Evolutionary conservation across 495 filamentous ascomycete genomes (phyloP), one percentile per base, ranked within the genome.

Genomic region (Neurospora sp.): DNA sequence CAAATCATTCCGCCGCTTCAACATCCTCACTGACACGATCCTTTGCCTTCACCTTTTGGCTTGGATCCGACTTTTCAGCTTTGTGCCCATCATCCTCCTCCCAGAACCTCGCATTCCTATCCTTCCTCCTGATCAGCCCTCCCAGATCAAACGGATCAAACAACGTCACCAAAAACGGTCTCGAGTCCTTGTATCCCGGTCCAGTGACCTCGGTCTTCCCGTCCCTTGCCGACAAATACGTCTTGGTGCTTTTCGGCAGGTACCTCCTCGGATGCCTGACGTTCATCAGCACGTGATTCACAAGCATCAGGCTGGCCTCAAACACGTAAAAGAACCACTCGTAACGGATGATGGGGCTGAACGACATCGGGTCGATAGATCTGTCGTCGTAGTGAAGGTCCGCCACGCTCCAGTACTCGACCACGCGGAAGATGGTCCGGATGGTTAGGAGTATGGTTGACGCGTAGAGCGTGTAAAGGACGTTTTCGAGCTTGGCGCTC

Each of bases 301-400:
- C 68, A 3, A 90, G 82, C 91, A 94, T 93, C 69, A 91, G 79
- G 12, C 78, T 77, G 0, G 85, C 85, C 78, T 93, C 91, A 73
- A 93, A 93, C 41, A 93, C 82, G 80, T 87, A 93, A 77, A 93
- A 92, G 77, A 88, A 92, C 87, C 88, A 90, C 77, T 93, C 91
- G 70, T 90, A 86, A 37, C 87, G 86, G 61, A 91, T 70, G 41
- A 91, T 80, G 0, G 89, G 87, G 41, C 84, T 88, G 16, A 85
- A 70, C 6, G 68, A 75, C 68, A 69, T 69, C 0, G 74, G 74
- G 59, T 87, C 83, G n/a, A 76, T 71, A 14, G 70, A 74, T 31
- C 72, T 40, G n/a, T 61, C n/a, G 20, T 59, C 77, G 41, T 68
- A 78, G 72, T 74, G 82, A 68, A 76, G 78, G 79, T 72, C 82